Evolutionary conservation across 495 filamentous ascomycete genomes (phyloP).

Genomic region (Staphylotrichum tortipilum): DNA sequence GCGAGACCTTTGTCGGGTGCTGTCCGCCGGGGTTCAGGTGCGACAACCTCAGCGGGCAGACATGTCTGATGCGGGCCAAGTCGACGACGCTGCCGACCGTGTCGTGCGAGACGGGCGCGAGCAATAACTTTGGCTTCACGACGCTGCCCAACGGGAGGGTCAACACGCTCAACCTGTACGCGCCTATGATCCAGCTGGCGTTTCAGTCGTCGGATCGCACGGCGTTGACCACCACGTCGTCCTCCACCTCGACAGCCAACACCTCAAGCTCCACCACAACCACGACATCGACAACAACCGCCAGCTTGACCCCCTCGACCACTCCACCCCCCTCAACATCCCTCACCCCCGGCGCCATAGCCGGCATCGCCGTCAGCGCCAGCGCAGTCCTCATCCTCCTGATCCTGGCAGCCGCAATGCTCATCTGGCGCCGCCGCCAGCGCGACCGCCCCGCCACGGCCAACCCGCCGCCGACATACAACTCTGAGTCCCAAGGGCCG

Average conservation of each 20-base stretch:
- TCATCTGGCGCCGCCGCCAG: conserved; percentile 8
- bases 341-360: conserved; percentile 12
- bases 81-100: conserved; percentile 13
- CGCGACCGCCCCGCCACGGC: neutral
- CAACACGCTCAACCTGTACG: conserved; percentile 13
- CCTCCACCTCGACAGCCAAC: neutral
- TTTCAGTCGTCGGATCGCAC: conserved; percentile 16
- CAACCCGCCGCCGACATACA: neutral
- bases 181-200: conserved; percentile 27
- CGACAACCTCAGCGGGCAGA: conserved; percentile 20
- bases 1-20: conserved; percentile 28
- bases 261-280: neutral
- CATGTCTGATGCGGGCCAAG: conserved; percentile 14
- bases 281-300: neutral
- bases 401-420: conserved; percentile 3
- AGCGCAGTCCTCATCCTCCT: conserved; percentile 9
- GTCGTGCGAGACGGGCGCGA: conserved; percentile 6
- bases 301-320: neutral
- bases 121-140: conserved; percentile 5
- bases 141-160: conserved; percentile 8
- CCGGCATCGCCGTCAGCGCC: conserved; percentile 15
- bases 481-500: no score
- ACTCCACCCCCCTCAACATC: neutral
- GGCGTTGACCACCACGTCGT: neutral
- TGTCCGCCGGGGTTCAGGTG: conserved; percentile 23